Base-by-base conservation (phyloP, 331 rosid genomes). In the Pyrus hybrid region DNA sequence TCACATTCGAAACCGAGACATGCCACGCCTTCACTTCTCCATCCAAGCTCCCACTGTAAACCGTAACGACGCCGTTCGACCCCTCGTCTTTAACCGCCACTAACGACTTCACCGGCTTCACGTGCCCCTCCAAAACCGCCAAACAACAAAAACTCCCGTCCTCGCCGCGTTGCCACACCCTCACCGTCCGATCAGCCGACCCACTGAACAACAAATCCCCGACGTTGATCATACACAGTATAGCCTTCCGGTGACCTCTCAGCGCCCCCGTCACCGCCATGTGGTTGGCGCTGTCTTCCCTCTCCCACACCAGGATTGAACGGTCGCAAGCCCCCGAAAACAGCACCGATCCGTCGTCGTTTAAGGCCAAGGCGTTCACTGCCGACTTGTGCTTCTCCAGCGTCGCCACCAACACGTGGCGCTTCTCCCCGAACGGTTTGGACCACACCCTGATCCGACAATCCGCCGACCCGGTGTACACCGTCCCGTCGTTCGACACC, bases 261-360 rank as follows among this genome's bases (percentile, higher is more conserved):
- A 87, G 17, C 49, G 88, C 90, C 1, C 90, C 88, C 13, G 77
- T 84, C 26, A 87, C 85, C 57, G 79, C 83, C 88, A 87, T 84
- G 62, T 82, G 78, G 32, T 73, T 87, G 23, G 85, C 90, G 28
- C 86, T 84, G 54, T 87, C 88, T 69, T 84, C 90, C 11, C 82
- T 84, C 77, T 87, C 88, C 90, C 90, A 87, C 21, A 84, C 90
- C 77, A 84, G 30, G 16, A 87, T 85, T 21, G 90, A 87, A 62
- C 88, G 85, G 51, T 87, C 90, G 7, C 88, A 87, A 1, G 90
- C 86, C 1, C 90, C 88, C 1, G 90, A 87, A 58, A 87, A 87
- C 17, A 87, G 30, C 30, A 84, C 65, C 67, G 85, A 79, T 71
- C 90, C 90, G 72, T 84, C 86, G 71, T 80, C 85, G 80, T 82